phyloP scores from a whole-genome alignment of 208 protist species.

The Perkinsela sp. region DNA sequence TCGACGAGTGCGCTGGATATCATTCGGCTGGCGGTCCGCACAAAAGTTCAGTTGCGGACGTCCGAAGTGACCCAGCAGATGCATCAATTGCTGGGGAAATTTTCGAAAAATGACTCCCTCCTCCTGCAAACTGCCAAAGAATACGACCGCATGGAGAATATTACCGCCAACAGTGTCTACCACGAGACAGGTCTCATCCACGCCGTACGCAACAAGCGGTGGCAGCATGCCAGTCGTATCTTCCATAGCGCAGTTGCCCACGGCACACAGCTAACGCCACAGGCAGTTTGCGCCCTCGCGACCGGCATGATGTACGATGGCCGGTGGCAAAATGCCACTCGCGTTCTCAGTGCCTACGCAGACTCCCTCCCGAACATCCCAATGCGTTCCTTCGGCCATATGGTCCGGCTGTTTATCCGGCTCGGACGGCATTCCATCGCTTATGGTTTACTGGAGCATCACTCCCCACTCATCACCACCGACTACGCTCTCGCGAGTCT shows the following conservation, averaged over 20 bases:
- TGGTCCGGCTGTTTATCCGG: background rate
- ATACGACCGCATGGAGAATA: background rate
- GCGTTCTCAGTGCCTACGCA: background rate
- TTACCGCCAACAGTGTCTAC: background rate
- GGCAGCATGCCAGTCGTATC: background rate
- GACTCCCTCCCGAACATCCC: background rate
- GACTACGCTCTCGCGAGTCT: background rate
- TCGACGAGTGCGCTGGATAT: too few species aligned
- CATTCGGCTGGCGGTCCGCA: too few species aligned
- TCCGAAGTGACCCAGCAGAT: too few species aligned
- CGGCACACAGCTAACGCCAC: background rate
- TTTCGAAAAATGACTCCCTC: background rate
- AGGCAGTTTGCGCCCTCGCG: background rate
- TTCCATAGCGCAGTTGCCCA: background rate
- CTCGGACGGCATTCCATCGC: background rate
- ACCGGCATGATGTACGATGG: background rate
- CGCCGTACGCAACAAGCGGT: background rate
- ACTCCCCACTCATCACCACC: background rate
- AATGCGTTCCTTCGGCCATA: background rate
- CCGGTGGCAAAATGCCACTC: background rate
- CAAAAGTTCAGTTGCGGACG: too few species aligned
- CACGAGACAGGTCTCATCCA: background rate
- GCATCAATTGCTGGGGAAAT: too few species aligned
- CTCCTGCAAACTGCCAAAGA: background rate
- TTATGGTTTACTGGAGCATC: background rate